phyloP scores from a whole-genome alignment of 2,329 filamentous ascomycete genomes.

The Aspergillus sp. region DNA sequence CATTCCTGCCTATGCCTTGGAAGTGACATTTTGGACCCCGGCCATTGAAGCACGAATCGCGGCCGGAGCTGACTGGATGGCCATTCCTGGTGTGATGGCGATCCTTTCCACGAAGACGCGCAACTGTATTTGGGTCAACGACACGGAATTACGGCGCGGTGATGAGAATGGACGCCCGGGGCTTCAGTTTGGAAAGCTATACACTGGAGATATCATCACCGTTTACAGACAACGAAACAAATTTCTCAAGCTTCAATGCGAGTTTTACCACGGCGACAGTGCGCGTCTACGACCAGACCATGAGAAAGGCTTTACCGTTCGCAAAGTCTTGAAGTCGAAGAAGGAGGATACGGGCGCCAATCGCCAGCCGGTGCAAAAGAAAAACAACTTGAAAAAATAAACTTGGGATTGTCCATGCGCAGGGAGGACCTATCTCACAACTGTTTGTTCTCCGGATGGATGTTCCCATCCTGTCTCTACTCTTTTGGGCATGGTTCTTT shows the following conservation, averaged over 20 bases:
- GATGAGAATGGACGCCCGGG: conserved; percentile 47
- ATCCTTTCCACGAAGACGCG: conserved; percentile 77
- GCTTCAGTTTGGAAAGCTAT: conserved; percentile 58
- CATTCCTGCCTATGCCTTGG: conserved; percentile 75
- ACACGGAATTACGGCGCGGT: conserved; percentile 54
- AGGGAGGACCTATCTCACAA: too few relatives aligned
- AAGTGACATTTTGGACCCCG: conserved; percentile 66
- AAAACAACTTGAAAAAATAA: conserved; percentile 8
- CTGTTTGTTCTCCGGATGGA: neutral
- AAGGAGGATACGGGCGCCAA: conserved; percentile 21
- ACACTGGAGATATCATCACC: conserved; percentile 69
- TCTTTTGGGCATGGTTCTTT: neutral
- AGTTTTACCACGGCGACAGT: conserved; percentile 43
- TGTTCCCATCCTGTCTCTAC: neutral
- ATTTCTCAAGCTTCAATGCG: conserved; percentile 39
- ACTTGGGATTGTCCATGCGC: neutral
- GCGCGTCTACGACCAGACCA: conserved; percentile 33
- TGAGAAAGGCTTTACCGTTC: conserved; percentile 36
- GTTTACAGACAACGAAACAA: conserved; percentile 52
- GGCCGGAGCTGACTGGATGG: conserved; percentile 50
- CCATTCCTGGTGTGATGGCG: conserved; percentile 52
- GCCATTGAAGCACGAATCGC: conserved; percentile 56
- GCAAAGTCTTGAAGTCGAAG: conserved; percentile 26
- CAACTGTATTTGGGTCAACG: conserved; percentile 70
- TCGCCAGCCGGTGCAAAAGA: conserved; percentile 18